phyloP scores from a whole-genome alignment of 2,329 filamentous ascomycete genomes.

The Fusarium temperatum region DNA sequence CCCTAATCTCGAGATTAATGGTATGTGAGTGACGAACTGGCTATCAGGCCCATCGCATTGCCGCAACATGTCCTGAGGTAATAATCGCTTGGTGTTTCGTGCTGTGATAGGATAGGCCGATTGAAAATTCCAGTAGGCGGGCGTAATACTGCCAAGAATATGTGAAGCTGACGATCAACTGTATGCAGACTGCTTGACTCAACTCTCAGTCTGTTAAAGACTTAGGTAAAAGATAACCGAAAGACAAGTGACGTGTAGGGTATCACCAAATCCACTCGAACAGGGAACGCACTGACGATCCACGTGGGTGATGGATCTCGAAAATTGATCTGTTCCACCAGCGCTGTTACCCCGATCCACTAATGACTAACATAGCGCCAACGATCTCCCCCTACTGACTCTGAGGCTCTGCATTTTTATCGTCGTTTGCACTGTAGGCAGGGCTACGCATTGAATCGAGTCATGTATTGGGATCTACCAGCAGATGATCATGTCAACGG shows the following conservation, averaged over 20 bases:
- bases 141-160: too few species aligned
- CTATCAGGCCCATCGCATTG: too few species aligned
- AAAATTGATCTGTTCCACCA: not conserved
- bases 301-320: not conserved
- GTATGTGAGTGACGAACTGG: too few species aligned
- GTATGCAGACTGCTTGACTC: too few species aligned
- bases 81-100: too few species aligned
- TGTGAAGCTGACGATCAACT: too few species aligned
- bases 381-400: not conserved
- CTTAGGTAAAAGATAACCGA: not conserved
- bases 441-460: not conserved
- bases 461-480: not conserved
- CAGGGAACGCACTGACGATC: not conserved
- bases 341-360: not conserved
- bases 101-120: too few species aligned
- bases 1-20: too few species aligned
- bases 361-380: not conserved
- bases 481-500: too few species aligned
- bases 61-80: too few species aligned
- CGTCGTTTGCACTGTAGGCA: not conserved
- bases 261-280: not conserved
- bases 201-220: too few species aligned
- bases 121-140: too few species aligned
- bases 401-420: not conserved
- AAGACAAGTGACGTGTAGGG: not conserved